Evolutionary conservation across 2,329 filamentous ascomycete species (phyloP), one percentile per base, ranked within the genome.

Genomic region (Dactylellina sp.): DNA sequence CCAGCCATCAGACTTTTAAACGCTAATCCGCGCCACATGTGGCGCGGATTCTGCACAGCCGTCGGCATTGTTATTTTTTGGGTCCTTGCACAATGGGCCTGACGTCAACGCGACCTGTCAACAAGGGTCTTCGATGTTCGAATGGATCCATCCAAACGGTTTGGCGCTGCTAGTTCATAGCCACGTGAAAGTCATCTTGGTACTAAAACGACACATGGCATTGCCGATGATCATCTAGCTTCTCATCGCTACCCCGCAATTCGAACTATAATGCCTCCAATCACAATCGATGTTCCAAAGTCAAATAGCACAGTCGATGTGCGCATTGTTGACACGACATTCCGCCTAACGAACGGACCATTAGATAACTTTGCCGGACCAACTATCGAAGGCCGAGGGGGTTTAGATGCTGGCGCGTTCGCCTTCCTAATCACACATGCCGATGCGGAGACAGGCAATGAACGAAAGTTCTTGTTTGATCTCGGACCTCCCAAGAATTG

Each of bases 401-500:
- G 22, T 14, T 24, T 72, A 1, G 44, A 47, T 12, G 59, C 22
- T 20, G 68, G 60, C n/a, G 68, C 25, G 16, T 65, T 64, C 25
- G 53, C 22, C n/a, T 72, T 47, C 25, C 60, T 72, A 1, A 65
- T 72, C 16, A 65, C 60, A 1, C 68, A 72, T 39, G 53, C 39
- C 6, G 60, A 64, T 12, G 5, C 20, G 16, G 28, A 35, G 12
- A 20, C 52, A n/a, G 53, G 35, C 0, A 35, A 24, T 0, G 25
- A 55, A 4, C 52, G 60, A 39, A 65, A 56, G 11, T 12, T 65
- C 12, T 7, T 72, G 16, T 65, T 72, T n/a, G 68, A 72, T 24
- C 47, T 72, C 20, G 68, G 68, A 0, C 52, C 68, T 18, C 68
- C 68, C 3, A 72, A 72, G 16, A 22, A 60, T 22, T 72, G 68